These are phyloP conservation scores for Metarhizium brunneum DNA, from an alignment of 2,329 filamentous ascomycete genomes.

Conservation along the genomic window DNA sequence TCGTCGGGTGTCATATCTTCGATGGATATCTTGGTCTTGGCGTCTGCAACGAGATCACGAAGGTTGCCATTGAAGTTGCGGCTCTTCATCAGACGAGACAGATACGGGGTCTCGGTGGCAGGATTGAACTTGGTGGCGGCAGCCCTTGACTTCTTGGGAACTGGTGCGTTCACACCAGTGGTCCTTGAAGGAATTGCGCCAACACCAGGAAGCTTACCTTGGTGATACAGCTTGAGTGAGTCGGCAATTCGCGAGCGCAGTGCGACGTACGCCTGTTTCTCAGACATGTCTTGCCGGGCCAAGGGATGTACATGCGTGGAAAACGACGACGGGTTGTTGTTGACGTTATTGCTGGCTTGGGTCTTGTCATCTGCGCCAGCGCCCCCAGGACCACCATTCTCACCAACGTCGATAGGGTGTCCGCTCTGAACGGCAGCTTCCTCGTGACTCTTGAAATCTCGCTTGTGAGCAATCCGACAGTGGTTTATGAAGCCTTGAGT, in stretches of 20 bases:
- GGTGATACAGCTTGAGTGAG: constrained; percentile 41
- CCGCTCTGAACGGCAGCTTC: constrained; percentile 85
- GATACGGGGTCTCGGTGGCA: constrained; percentile 52
- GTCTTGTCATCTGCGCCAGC: constrained; percentile 16
- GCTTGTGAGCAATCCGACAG: constrained; percentile 88
- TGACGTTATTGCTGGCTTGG: constrained; percentile 1
- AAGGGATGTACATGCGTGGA: constrained; percentile 23
- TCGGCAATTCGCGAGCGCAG: constrained; percentile 44
- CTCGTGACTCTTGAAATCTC: constrained; percentile 93
- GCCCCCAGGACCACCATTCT: constrained; percentile 8
- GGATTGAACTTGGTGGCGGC: constrained; percentile 33
- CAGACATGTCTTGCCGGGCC: constrained; percentile 35
- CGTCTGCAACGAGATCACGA: constrained; percentile 46
- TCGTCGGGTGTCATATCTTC: constrained; percentile 44
- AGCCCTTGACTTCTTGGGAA: background rate
- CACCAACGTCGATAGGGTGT: constrained; percentile 56
- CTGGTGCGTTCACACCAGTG: constrained; percentile 6
- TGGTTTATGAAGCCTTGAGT: constrained; percentile 99
- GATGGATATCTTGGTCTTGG: constrained; percentile 42
- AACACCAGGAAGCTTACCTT: constrained; percentile 42
- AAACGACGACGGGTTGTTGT: background rate
- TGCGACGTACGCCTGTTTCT: constrained; percentile 41
- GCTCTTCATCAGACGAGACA: constrained; percentile 55
- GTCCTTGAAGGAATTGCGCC: constrained; percentile 32
- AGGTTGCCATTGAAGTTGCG: constrained; percentile 54